Base-by-base conservation (phyloP, 805 yeast species). In the Suhomyces tanzawaensis region DNA sequence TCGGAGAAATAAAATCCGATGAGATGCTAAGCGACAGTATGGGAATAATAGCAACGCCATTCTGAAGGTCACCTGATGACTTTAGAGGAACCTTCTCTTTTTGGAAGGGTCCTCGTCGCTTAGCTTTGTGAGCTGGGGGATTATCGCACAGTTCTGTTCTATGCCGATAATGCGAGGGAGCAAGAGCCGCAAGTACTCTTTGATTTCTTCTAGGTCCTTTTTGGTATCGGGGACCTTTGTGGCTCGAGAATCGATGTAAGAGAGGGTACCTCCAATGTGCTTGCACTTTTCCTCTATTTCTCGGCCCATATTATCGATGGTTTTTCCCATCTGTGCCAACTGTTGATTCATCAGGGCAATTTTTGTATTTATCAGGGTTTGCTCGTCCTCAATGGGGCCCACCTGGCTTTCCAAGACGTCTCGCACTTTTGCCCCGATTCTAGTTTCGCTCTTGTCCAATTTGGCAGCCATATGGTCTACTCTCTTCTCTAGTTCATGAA, bases 81-180 rank as follows among this genome's bases (percentile, higher is more conserved):
- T 11, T 11, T 7, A 7, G 7, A 21, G 24, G 24, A 7, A 7
- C 24, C 11, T 11, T 24, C 27, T 24, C 14, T 24, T 24, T n/a
- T 9, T 6, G 14, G 27, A n/a, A 9, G 27, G 27, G 6, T 9
- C 12, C 6, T 6, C 14, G 27, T 24, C 27, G 27, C 27, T 12
- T 9, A 7, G 7, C 5, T 24, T 24, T 9, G n/a, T 13, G 7
- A 24, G n/a, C n/a, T 24, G 13, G 27, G 27, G n/a, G n/a, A 24
- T 9, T 5, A 5, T 12, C 27, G 5, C n/a, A 13, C 27, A 24
- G 13, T 23, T 7, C 30, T 32, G 32, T 32, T 46, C 46, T 22
- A 51, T 40, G 3, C 44, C 33, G 2, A 49, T 29, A 9, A 51
- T 29, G 25, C 45, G 31, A 7, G 54, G 57, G 8, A 53, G 34